Base-by-base conservation (phyloP, 208 protist genomes). In the Novymonas esmeraldas region DNA sequence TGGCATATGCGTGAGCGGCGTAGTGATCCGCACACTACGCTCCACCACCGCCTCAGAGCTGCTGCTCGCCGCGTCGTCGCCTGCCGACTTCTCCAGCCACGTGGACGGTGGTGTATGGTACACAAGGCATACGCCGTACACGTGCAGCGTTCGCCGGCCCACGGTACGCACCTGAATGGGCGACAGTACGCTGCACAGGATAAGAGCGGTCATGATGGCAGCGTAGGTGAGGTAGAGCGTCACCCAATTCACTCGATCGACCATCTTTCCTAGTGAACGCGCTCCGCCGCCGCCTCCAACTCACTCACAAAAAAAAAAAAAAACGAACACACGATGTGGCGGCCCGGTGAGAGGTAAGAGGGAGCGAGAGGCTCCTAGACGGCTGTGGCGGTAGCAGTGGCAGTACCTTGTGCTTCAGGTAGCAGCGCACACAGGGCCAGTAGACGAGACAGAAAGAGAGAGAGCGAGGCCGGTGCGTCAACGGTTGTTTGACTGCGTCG, bases 161-260 rank as follows among this genome's bases (percentile, higher is more conserved):
- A 70, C 54, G 20, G 64, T 60, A 42, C 64, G 69, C 13, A 64
- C 45, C 7, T 72, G 70, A 20, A 90, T 59, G 2, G 84, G 84
- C 16, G 75, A 73, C 14, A 90, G 57, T 1, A 82, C 11, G 62
- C 80, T 85, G 31, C 73, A 83, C 26, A 87, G 36, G 10, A 85
- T 68, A 2, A 90, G 62, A 1, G 75, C 78, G 2, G 82, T 73
- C 22, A 76, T 71, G n/a, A 87, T 38, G 2, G 79, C 51, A 2
- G 72, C 63, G 42, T 79, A 75, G 22, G 58, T 61, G 26, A 87
- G 62, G 63, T 85, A 82, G 2, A 80, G 26, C 9, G 70, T 70
- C 36, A 75, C 70, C 28, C 58, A 55, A 28, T 68, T 46, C 22
- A 61, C 82, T 31, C 64, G 57, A 7, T 66, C 62, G n/a, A 73